These are phyloP conservation scores for Diplocarpon mali DNA, from an alignment of 2,329 filamentous ascomycete species.

Conservation along the genomic window DNA sequence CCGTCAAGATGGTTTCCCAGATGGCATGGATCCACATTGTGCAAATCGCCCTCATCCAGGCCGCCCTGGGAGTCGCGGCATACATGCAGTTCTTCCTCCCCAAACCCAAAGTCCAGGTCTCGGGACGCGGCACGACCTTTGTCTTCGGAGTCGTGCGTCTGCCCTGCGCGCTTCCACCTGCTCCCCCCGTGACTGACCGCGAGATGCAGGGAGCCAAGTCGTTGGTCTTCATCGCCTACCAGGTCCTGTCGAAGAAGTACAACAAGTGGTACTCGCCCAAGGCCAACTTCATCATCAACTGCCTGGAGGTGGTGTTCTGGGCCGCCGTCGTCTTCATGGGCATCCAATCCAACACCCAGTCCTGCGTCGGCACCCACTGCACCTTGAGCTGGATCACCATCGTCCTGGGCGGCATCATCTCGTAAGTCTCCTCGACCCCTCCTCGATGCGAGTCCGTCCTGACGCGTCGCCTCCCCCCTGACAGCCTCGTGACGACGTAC, in stretches of 20 bases:
- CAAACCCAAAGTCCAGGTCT: not conserved
- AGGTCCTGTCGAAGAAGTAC: slow-evolving; percentile 30
- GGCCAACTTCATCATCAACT: slow-evolving; percentile 32
- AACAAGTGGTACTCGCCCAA: slow-evolving; percentile 29
- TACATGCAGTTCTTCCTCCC: slow-evolving; percentile 2
- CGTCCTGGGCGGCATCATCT: not conserved
- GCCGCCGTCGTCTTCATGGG: slow-evolving; percentile 27
- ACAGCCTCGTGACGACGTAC: not conserved
- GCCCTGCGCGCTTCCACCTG: not conserved
- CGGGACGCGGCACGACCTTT: slow-evolving; percentile 8
- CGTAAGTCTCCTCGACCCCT: not conserved
- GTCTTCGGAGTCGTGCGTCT: slow-evolving; percentile 16
- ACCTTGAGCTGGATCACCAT: slow-evolving; percentile 10
- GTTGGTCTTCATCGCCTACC: slow-evolving; percentile 31
- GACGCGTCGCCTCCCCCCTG: no score
- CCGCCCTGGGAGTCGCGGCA: slow-evolving; percentile 1
- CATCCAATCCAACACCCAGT: slow-evolving; percentile 14
- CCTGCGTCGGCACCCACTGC: slow-evolving; percentile 14
- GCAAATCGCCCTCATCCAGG: slow-evolving; percentile 5
- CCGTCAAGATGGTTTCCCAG: slow-evolving; percentile 5
- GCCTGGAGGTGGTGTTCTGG: slow-evolving; percentile 34
- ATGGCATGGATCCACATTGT: slow-evolving; percentile 5
- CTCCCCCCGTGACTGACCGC: not conserved
- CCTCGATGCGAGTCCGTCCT: no score
- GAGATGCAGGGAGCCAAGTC: slow-evolving; percentile 28